phyloP scores from a whole-genome alignment of 192 early-diverging fungal species.

The Kickxella alabastrina region DNA sequence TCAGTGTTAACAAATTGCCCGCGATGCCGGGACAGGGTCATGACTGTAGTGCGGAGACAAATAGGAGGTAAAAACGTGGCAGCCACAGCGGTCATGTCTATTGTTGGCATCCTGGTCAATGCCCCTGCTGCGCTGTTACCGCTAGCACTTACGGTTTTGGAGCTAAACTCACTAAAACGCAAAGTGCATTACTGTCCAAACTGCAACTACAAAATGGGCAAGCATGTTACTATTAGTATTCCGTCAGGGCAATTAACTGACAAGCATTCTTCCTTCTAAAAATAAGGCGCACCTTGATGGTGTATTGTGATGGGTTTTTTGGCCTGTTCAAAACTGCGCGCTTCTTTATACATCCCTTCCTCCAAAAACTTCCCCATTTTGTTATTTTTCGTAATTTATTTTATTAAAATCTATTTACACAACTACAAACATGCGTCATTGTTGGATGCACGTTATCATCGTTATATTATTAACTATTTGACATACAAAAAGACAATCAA shows the following conservation, averaged over 20 bases:
- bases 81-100: slow-evolving; percentile 31
- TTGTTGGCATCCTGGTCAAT: slow-evolving; percentile 35
- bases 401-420: background rate
- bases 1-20: slow-evolving; percentile 33
- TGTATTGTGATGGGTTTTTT: too few species aligned
- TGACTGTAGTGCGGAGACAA: slow-evolving; percentile 37
- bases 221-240: slow-evolving; percentile 42
- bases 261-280: too few species aligned
- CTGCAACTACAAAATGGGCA: slow-evolving; percentile 46
- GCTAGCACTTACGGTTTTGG: slow-evolving; percentile 39
- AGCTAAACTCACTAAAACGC: slow-evolving; percentile 38
- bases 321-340: too few species aligned
- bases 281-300: background rate
- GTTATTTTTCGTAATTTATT: background rate
- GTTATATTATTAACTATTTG: too few species aligned
- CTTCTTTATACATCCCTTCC: background rate
- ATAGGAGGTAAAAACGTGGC: slow-evolving; percentile 41
- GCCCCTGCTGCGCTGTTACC: slow-evolving; percentile 37
- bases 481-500: too few species aligned
- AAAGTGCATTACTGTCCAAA: slow-evolving; percentile 43
- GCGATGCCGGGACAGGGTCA: slow-evolving; percentile 20
- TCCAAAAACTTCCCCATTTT: background rate
- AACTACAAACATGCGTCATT: background rate
- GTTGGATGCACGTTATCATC: too few species aligned
- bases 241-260: too few species aligned